Conservation (phyloP, 1,139 yeast species). For the Nakaseomyces delphensis region DNA sequence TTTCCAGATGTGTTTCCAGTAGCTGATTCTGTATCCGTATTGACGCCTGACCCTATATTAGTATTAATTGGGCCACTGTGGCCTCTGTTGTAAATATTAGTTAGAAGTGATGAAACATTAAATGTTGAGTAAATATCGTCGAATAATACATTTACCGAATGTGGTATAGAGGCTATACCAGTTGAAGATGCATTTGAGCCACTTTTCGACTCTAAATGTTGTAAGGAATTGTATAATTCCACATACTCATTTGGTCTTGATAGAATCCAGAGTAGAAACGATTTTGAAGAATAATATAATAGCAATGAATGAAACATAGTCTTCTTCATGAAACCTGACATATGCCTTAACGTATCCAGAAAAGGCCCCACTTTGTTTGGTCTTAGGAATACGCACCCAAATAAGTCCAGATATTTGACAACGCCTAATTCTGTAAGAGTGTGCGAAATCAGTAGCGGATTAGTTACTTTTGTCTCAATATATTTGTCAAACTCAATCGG, state of each 20-base stretch:
- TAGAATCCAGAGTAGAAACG: slow-evolving; percentile 26
- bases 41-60: not conserved
- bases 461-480: slow-evolving; percentile 16
- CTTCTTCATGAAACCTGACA: slow-evolving; percentile 20
- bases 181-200: not conserved
- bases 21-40: not conserved
- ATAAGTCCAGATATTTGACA: slow-evolving; percentile 22
- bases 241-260: slow-evolving; percentile 28
- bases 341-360: slow-evolving; percentile 19
- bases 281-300: slow-evolving; percentile 23
- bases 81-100: slow-evolving; percentile 9
- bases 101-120: slow-evolving; percentile 17
- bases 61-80: not conserved
- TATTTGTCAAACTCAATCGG: slow-evolving; percentile 21
- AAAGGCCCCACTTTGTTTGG: slow-evolving; percentile 17
- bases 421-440: slow-evolving; percentile 17
- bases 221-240: slow-evolving; percentile 12
- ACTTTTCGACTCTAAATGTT: not conserved
- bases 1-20: slow-evolving; percentile 5
- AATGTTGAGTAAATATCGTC: slow-evolving; percentile 21
- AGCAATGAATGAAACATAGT: slow-evolving; percentile 23
- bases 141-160: slow-evolving; percentile 15
- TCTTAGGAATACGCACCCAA: slow-evolving; percentile 25
- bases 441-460: slow-evolving; percentile 19
- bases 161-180: slow-evolving; percentile 9